Conservation (phyloP, 2,329 filamentous ascomycete species). For the Beauveria varroae region DNA sequence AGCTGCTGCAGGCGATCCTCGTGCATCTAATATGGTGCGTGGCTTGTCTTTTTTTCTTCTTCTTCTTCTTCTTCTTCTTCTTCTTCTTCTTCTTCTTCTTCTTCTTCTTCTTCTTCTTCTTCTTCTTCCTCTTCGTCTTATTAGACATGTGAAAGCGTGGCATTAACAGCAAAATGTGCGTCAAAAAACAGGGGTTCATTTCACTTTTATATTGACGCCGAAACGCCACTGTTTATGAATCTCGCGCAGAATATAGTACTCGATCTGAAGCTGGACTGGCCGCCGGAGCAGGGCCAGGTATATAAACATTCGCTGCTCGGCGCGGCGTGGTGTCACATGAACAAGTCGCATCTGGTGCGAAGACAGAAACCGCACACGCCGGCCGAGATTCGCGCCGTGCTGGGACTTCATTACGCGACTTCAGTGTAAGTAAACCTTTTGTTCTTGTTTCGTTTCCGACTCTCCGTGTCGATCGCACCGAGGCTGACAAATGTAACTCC, state of each 20-base stretch:
- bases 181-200: slow-evolving; percentile 23
- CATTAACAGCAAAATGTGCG: too few relatives aligned
- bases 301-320: slow-evolving; percentile 2
- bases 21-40: slow-evolving; percentile 23
- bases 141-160: too few relatives aligned
- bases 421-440: not conserved
- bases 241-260: slow-evolving; percentile 2
- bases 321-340: slow-evolving; percentile 8
- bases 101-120: too few relatives aligned
- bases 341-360: slow-evolving; percentile 2
- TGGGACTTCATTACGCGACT: not conserved
- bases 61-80: too few relatives aligned
- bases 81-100: not conserved
- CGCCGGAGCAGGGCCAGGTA: not conserved
- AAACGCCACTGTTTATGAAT: not conserved
- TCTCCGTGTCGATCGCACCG: not conserved
- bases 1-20: slow-evolving; percentile 24
- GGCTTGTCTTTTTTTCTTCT: not conserved
- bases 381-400: slow-evolving; percentile 2
- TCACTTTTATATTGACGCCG: slow-evolving; percentile 21
- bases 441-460: too few relatives aligned
- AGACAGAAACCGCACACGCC: not conserved
- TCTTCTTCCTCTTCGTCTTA: not conserved
- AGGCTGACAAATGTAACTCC: not conserved
- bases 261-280: slow-evolving; percentile 4